Evolutionary conservation across 495 filamentous ascomycete genomes (phyloP).

Genomic region (Tuber aestivum): DNA sequence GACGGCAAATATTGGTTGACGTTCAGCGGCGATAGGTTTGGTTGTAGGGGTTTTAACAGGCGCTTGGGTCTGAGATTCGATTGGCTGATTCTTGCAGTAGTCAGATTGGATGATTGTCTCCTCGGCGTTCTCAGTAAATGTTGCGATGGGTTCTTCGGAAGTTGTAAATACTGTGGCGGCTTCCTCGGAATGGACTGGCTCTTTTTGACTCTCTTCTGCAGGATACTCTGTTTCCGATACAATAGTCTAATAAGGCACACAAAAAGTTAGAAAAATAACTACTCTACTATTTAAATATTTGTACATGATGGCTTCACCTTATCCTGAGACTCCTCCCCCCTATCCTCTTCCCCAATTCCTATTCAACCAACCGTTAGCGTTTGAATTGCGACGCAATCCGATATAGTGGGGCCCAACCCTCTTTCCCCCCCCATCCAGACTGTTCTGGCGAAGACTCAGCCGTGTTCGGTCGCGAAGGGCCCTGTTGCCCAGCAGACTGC

Average conservation of each 20-base stretch:
- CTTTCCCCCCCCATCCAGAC: constrained; percentile 18
- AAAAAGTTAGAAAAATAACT: constrained; percentile 1
- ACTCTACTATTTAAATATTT: constrained; percentile 1
- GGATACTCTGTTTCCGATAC: constrained; percentile 5
- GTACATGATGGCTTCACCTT: constrained; percentile 11
- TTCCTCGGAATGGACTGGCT: constrained; percentile 35
- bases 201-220: neutral
- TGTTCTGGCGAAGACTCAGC: neutral
- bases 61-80: constrained; percentile 12
- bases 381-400: constrained; percentile 40
- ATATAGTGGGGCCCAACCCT: constrained; percentile 36
- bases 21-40: neutral
- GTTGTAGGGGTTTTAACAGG: neutral
- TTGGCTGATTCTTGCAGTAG: constrained; percentile 3
- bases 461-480: neutral
- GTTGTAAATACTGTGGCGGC: constrained; percentile 27
- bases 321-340: constrained; percentile 12
- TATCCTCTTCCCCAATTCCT: constrained; percentile 28
- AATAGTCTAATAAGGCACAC: neutral
- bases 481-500: constrained; percentile 1
- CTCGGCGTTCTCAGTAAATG: constrained; percentile 34
- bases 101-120: constrained; percentile 16
- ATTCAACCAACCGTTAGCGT: constrained; percentile 33
- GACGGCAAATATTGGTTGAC: neutral
- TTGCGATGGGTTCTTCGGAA: constrained; percentile 18